Evolutionary conservation across 352 stramenopile genomes (phyloP), one percentile per base, ranked within the genome.

Genomic region (Albugo candida): DNA sequence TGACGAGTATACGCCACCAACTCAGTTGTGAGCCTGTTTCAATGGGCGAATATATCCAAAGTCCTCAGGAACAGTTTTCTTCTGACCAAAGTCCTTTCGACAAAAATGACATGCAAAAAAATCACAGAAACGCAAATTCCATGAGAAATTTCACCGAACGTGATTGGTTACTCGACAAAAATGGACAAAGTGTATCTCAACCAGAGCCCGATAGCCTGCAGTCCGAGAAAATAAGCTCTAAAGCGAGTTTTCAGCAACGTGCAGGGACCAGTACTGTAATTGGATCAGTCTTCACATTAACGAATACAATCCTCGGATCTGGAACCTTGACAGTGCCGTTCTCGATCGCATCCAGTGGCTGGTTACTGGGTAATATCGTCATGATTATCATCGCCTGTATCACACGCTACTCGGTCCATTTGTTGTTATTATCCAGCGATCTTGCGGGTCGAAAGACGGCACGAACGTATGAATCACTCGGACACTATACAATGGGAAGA

Each of bases 21-120:
- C 24, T 31, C 3, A 31, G 24, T 31, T 77, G 63, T 45, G 61
- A 60, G 24, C 70, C 72, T 11, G 60, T 85, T 45, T 85, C 72
- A 44, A 85, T 85, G 72, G 72, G 72, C 43, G 72, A 85, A 60
- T 85, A 85, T 60, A 58, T 85, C n/a, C 58, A 53, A 34, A 80
- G 65, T 27, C 70, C 72, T 13, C 64, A 31, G 24, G 24, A 31
- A 31, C 24, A 31, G 24, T 17, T 50, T 40, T 36, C 45, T 45
- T 50, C 36, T 2, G 12, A 49, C 39, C 17, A 36, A 50, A 42
- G 49, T 38, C 1, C 27, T 41, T 36, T 35, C 50, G 31, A 37
- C 42, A 41, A 11, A 41, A 17, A 19, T 14, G 14, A 48, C 46
- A 45, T 31, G 24, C 24, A 31, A 31, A 31, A 31, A 31, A 31